Evolutionary conservation across 345 rosid genomes (phyloP).

Genomic region (Salix arbutifolia): DNA sequence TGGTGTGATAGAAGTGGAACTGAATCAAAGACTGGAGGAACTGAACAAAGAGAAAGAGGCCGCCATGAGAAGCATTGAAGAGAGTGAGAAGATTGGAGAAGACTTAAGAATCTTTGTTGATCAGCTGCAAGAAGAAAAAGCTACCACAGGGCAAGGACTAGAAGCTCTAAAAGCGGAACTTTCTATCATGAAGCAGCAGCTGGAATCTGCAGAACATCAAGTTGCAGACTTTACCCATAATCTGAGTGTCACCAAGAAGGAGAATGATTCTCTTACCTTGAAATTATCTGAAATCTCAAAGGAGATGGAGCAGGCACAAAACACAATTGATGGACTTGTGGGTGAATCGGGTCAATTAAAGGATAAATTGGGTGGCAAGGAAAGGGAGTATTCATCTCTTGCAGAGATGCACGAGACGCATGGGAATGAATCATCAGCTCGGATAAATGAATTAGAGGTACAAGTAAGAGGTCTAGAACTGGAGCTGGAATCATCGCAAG

Average conservation of each 20-base stretch:
- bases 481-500: constrained; percentile 42
- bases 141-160: constrained; percentile 38
- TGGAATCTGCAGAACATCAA: constrained; percentile 55
- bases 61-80: constrained; percentile 29
- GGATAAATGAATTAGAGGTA: constrained; percentile 32
- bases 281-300: constrained; percentile 2
- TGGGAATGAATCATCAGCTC: constrained; percentile 38
- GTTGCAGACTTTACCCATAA: constrained; percentile 37
- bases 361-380: constrained; percentile 44
- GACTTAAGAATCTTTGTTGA: constrained; percentile 30
- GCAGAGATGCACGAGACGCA: constrained; percentile 48
- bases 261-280: constrained; percentile 45
- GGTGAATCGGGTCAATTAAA: constrained; percentile 39
- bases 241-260: constrained; percentile 43
- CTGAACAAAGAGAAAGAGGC: constrained; percentile 19
- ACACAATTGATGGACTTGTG: constrained; percentile 30
- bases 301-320: constrained; percentile 46
- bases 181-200: constrained; percentile 45
- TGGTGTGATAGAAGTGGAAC: constrained; percentile 38
- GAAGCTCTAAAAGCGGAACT: constrained; percentile 35
- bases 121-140: constrained; percentile 42
- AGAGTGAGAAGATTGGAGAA: constrained; percentile 19
- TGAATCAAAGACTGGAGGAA: constrained; percentile 22
- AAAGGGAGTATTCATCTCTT: constrained; percentile 42
- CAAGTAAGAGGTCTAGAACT: constrained; percentile 35